These are phyloP conservation scores for Myochromella boudieri DNA, from an alignment of 768 basidiomycete genomes.

Conservation along the genomic window DNA sequence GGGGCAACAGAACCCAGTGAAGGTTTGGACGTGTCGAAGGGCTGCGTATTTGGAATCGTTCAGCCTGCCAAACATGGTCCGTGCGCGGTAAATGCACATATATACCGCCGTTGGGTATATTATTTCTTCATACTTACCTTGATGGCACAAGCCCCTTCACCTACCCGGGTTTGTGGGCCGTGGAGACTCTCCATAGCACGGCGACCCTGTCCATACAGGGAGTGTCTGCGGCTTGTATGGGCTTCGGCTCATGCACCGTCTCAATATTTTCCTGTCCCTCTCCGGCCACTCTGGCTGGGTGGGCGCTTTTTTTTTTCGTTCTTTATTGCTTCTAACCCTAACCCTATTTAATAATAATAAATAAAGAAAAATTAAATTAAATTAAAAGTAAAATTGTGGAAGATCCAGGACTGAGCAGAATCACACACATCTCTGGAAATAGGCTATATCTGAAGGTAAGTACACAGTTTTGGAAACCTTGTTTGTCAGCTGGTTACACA, in stretches of 20 bases:
- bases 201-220: conserved; percentile 70
- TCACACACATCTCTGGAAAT: no score
- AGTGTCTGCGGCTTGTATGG: conserved; percentile 50
- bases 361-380: not conserved
- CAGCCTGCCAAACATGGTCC: conserved; percentile 29
- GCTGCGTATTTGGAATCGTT: not conserved
- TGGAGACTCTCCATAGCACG: conserved; percentile 64
- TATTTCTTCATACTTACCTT: conserved; percentile 57
- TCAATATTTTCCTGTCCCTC: conserved; percentile 63
- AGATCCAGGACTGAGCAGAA: no score
- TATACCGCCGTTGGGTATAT: conserved; percentile 18
- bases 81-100: conserved; percentile 32
- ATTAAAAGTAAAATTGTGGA: not conserved
- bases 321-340: conserved; percentile 41
- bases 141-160: conserved; percentile 60
- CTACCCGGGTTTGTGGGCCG: conserved; percentile 54
- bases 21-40: no score
- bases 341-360: conserved; percentile 25
- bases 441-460: no score
- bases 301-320: conserved; percentile 38
- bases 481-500: no score
- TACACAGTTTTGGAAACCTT: no score
- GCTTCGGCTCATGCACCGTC: conserved; percentile 66
- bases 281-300: conserved; percentile 49
- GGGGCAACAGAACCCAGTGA: no score